Evolutionary conservation across 148 eudicot species (phyloP), one percentile per base, ranked within the genome.

Genomic region (Fagopyrum homotropicum): DNA sequence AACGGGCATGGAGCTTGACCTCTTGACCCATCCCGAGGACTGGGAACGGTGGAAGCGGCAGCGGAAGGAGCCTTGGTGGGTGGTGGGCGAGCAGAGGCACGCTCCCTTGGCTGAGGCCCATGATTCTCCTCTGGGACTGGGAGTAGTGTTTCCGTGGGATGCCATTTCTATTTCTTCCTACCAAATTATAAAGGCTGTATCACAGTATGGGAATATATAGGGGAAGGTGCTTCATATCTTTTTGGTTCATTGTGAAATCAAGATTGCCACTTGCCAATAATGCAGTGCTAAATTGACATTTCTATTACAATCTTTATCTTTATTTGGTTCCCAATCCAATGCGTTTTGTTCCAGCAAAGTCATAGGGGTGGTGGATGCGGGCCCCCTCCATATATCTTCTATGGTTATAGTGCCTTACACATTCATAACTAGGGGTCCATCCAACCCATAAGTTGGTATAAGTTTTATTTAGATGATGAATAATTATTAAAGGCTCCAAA

Each of bases 1-100:
- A 66, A 66, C 71, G 4, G 71, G 71, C 71, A 66, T 35, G 59
- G 90, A 90, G 15, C 85, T 84, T 16, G 91, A 88, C 30, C 88
- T 80, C 77, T 83, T 89, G 77, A 76, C 77, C 83, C 85, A 83
- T 1, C 83, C 40, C 1, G 75, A 22, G 0, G 84, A 54, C 9
- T 68, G 64, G 1, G 80, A 77, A 0, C 95, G 85, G 69, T 90
- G 95, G 76, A 84, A 83, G 63, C 86, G 82, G 77, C 95, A 90
- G 77, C 95, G 80, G 81, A 90, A 90, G 2, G 95, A 90, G 0
- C 95, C 95, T n/a, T 80, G 84, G 72, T 90, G 95, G 5, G 87
- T 90, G 14, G 95, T 90, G 4, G 95, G 95, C 7, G 95, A 90
- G 73, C 92, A 90, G 70, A 90, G 76, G 77, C 95, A 90, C 43